phyloP scores from a whole-genome alignment of 306 rosid species.

The Cucurbita pepo region DNA sequence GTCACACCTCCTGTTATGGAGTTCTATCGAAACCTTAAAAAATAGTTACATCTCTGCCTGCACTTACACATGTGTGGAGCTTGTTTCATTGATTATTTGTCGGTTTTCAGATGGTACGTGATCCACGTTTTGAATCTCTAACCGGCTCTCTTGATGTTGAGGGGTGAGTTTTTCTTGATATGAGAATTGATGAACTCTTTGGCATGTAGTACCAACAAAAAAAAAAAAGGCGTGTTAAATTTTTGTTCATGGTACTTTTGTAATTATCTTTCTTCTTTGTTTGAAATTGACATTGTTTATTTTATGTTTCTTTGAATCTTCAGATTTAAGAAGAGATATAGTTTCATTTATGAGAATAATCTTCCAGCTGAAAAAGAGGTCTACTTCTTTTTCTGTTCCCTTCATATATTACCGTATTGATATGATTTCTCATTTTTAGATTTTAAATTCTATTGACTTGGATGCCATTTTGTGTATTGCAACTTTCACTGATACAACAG shows the following conservation, averaged over 20 bases:
- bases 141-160: slow-evolving; percentile 43
- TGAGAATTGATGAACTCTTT: not conserved
- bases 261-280: not conserved
- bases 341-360: slow-evolving; percentile 32
- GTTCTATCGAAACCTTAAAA: not conserved
- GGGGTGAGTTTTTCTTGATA: slow-evolving; percentile 29
- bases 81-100: not conserved
- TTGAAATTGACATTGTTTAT: not conserved
- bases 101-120: slow-evolving; percentile 42
- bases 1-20: not conserved
- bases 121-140: slow-evolving; percentile 78
- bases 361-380: slow-evolving; percentile 21
- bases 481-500: slow-evolving; percentile 10
- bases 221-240: not conserved
- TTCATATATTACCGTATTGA: not conserved
- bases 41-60: not conserved
- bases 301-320: slow-evolving; percentile 8
- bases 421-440: not conserved
- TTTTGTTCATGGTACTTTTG: not conserved
- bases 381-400: not conserved
- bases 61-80: not conserved
- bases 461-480: slow-evolving; percentile 5
- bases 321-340: slow-evolving; percentile 69
- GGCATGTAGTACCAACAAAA: not conserved
- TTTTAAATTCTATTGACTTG: not conserved